These are phyloP conservation scores for Trichoderma atrobrunneum DNA, from an alignment of 2,329 filamentous ascomycete genomes.

Conservation along the genomic window DNA sequence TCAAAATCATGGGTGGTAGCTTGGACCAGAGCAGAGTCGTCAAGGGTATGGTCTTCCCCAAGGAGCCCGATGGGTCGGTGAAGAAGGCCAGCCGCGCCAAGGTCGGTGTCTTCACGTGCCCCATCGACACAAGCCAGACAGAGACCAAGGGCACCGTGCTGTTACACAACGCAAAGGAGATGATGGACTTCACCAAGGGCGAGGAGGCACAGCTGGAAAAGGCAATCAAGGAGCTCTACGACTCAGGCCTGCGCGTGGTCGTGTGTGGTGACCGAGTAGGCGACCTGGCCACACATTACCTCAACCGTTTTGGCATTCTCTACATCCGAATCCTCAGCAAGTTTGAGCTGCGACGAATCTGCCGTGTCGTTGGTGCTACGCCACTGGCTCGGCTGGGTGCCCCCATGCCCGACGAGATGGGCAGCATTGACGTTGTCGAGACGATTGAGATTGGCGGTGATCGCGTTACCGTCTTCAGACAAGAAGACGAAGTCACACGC, in stretches of 20 bases:
- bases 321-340: constrained; percentile 97
- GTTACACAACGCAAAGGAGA: constrained; percentile 95
- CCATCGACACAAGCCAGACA: constrained; percentile 92
- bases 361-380: constrained; percentile 93
- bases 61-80: constrained; percentile 86
- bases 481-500: constrained; percentile 87
- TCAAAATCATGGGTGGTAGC: constrained; percentile 99
- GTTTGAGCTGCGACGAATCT: constrained; percentile 91
- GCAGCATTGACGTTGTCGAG: constrained; percentile 89
- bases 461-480: constrained; percentile 95
- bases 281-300: constrained; percentile 93
- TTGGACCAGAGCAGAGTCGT: constrained; percentile 92
- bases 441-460: constrained; percentile 97
- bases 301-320: constrained; percentile 94
- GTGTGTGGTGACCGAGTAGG: constrained; percentile 92
- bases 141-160: constrained; percentile 99
- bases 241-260: constrained; percentile 87
- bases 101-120: constrained; percentile 94
- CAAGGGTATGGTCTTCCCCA: constrained; percentile 97
- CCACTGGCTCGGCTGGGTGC: constrained; percentile 93
- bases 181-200: constrained; percentile 97
- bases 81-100: constrained; percentile 93
- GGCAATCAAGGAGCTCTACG: constrained; percentile 90
- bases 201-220: constrained; percentile 91
- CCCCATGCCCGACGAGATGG: constrained; percentile 99